phyloP scores from a whole-genome alignment of 2,329 filamentous ascomycete genomes.

The Stemphylium beticola region DNA sequence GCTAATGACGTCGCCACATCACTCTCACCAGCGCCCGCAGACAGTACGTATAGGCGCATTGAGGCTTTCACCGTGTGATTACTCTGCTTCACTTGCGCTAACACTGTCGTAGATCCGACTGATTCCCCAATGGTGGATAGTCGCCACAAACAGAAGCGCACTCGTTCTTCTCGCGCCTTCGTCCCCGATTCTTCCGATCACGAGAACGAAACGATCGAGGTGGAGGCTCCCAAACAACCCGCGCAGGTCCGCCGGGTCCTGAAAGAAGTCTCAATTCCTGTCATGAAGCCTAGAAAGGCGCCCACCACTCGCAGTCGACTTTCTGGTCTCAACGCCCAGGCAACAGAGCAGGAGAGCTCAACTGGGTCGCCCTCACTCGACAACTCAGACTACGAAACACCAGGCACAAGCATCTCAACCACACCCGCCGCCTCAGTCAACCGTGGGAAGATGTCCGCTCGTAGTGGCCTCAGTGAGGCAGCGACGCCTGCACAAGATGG shows the following conservation, averaged over 20 bases:
- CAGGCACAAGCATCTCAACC: constrained; percentile 63
- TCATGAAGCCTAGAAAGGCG: constrained; percentile 26
- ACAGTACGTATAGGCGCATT: constrained; percentile 9
- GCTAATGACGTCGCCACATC: constrained; percentile 13
- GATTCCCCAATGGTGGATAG: constrained; percentile 8
- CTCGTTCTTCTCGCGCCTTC: constrained; percentile 31
- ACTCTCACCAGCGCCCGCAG: not conserved
- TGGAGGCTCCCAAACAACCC: constrained; percentile 8
- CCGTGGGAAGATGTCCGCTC: constrained; percentile 28
- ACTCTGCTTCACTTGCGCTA: not conserved
- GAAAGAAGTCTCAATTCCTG: constrained; percentile 43
- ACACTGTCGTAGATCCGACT: constrained; percentile 9
- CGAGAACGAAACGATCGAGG: constrained; percentile 30
- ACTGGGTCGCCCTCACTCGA: constrained; percentile 42
- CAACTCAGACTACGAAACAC: constrained; percentile 63
- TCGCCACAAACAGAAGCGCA: constrained; percentile 26
- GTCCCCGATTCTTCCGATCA: constrained; percentile 44
- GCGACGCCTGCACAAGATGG: constrained; percentile 18
- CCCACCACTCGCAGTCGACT: constrained; percentile 16
- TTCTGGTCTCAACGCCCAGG: constrained; percentile 14
- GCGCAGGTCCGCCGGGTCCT: constrained; percentile 30
- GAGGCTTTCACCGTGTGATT: not conserved
- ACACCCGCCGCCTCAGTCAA: constrained; percentile 58
- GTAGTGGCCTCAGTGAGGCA: constrained; percentile 28
- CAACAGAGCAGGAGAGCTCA: constrained; percentile 32